Percentiles rank a stretch among this genome's conserved stretches.
phyloP scores from a whole-genome alignment of 192 early-diverging fungal species.

The Mortierella alpina region DNA sequence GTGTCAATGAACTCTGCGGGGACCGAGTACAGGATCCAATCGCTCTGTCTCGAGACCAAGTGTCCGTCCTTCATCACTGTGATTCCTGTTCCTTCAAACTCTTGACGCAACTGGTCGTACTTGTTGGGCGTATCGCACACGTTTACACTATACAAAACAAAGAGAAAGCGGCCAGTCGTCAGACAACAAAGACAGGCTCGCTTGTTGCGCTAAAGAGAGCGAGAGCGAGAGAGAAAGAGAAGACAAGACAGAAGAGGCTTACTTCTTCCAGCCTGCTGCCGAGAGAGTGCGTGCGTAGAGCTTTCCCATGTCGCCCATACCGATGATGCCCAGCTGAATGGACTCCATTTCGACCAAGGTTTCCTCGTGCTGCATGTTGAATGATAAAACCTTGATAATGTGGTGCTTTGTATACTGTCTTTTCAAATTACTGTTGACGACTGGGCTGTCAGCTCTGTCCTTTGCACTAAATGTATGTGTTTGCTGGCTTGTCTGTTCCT shows the following conservation, averaged over 20 bases:
- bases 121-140: conserved; percentile 88
- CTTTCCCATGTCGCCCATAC: conserved; percentile 95
- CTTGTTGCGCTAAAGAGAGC: neutral
- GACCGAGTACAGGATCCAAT: conserved; percentile 95
- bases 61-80: conserved; percentile 85
- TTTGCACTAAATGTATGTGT: no score
- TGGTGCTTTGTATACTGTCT: neutral
- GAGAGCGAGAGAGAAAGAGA: neutral
- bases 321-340: conserved; percentile 90
- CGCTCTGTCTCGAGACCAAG: conserved; percentile 82
- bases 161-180: neutral
- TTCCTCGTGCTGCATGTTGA: conserved; percentile 4
- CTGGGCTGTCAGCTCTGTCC: neutral
- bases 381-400: neutral
- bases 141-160: conserved; percentile 68
- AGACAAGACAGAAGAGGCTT: neutral
- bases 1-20: conserved; percentile 88
- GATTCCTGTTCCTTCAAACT: conserved; percentile 67
- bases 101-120: conserved; percentile 72
- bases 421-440: neutral
- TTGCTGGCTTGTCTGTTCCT: neutral
- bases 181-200: neutral
- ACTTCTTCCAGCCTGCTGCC: conserved; percentile 85
- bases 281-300: conserved; percentile 83
- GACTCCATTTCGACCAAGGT: conserved; percentile 63